Evolutionary conservation across 1,284 basidiomycete species (phyloP), one percentile per base, ranked within the genome.

Genomic region (Pseudozyma hubeiensis): DNA sequence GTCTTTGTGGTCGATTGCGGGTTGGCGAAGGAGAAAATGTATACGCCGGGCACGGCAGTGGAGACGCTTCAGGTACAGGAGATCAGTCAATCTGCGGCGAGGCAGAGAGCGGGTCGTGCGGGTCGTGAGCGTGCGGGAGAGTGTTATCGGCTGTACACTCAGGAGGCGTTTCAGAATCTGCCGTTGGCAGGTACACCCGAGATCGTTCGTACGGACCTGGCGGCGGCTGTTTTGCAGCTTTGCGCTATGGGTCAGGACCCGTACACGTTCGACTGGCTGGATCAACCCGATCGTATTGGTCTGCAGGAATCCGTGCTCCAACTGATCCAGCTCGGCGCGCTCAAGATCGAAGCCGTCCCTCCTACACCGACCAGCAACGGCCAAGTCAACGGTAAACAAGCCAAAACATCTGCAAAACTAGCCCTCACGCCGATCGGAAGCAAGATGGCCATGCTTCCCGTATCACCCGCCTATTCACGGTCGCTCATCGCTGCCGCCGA

Each of bases 21-120:
- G 0, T 91, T 95, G 85, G 93, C 92, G 80, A 99, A 99, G 85
- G 94, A 98, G 85, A 97, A 97, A 85, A 89, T 91, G 61, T 95
- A 92, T 84, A 69, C 69, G 19, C 69, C 79, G 0, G 62, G 64
- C 4, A 79, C 78, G 0, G 71, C 74, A 5, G 64, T 83, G 14
- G 82, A 84, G 46, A 73, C 75, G 33, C 72, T 83, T 3, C 67
- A 77, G 50, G 66, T 75, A n/a, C 62, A 68, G 34, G 70, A 80
- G 50, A 79, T 84, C 46, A 71, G 70, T 16, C 76, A 81, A 53
- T 77, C 76, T 4, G 75, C 79, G 3, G 81, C 79, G n/a, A 31
- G 65, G 33, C 81, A 84, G 56, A 57, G 82, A 33, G 68, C 79
- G 2, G 81, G 81, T 59, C 69, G 82, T 10, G 83, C 81, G 7